Percentiles rank a stretch among this genome's conserved stretches.
These are phyloP conservation scores for Colletotrichum liaoningense DNA, from an alignment of 2,329 filamentous ascomycete genomes.

Conservation along the genomic window DNA sequence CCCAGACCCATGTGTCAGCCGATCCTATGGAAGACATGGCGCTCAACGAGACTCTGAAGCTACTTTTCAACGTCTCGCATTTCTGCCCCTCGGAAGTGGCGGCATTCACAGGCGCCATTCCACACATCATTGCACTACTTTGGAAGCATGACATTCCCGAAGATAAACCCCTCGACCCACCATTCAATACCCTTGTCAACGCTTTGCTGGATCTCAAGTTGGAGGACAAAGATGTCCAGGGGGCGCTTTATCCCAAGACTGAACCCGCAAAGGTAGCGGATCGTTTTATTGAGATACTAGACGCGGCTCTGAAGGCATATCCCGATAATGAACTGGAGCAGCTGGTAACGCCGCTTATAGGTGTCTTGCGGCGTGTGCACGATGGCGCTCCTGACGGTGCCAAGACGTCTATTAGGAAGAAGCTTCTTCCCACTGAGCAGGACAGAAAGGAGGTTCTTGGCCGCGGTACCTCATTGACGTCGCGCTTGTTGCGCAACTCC, in stretches of 20 bases:
- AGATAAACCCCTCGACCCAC: conserved; percentile 76
- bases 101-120: conserved; percentile 75
- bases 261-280: conserved; percentile 70
- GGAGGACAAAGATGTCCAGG: conserved; percentile 61
- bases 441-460: conserved; percentile 85
- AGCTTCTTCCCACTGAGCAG: conserved; percentile 79
- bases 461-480: conserved; percentile 77
- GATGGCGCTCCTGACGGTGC: conserved; percentile 73
- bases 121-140: conserved; percentile 78
- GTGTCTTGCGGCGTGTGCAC: conserved; percentile 78
- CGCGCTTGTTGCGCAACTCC: conserved; percentile 81
- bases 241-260: conserved; percentile 74
- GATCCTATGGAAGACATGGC: conserved; percentile 82
- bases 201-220: conserved; percentile 84
- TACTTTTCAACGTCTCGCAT: conserved; percentile 89
- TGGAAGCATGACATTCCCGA: conserved; percentile 67
- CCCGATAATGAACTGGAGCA: conserved; percentile 77
- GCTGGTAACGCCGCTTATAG: conserved; percentile 77
- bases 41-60: conserved; percentile 84
- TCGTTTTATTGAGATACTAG: conserved; percentile 77
- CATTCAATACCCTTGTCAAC: conserved; percentile 80
- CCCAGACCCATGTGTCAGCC: conserved; percentile 43
- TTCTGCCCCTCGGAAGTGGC: conserved; percentile 72
- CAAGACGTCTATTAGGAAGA: conserved; percentile 70
- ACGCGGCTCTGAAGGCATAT: conserved; percentile 73